A percentile compares a stretch with the other conserved stretches of the same genome.
phyloP scores from a whole-genome alignment of 1,284 basidiomycete species.

The Fereydounia khargensis region DNA sequence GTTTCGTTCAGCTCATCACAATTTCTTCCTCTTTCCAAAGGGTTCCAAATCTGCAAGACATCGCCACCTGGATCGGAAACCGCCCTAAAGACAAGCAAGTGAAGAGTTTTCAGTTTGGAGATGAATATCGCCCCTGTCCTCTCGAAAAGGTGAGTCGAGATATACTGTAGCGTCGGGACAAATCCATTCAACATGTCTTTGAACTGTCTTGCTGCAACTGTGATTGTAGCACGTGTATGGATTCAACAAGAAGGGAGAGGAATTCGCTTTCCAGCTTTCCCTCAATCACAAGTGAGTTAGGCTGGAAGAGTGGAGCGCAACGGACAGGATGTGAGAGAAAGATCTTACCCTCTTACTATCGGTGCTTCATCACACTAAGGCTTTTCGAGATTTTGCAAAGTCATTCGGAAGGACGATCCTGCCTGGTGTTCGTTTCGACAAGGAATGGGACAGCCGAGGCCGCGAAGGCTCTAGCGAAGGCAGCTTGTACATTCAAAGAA shows the following conservation, averaged over 20 bases:
- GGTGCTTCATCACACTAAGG: too few relatives aligned
- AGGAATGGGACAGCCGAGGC: conserved; percentile 64
- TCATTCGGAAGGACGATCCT: conserved; percentile 31
- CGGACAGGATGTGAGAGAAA: too few relatives aligned
- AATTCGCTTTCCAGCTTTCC: conserved; percentile 72
- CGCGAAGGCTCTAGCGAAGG: too few relatives aligned
- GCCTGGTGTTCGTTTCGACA: conserved; percentile 43
- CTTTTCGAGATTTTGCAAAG: conserved; percentile 62
- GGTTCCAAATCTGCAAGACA: conserved; percentile 85
- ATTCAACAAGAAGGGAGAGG: too few relatives aligned
- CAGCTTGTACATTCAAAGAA: too few relatives aligned
- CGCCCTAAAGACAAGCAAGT: conserved; percentile 4
- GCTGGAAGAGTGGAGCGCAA: too few relatives aligned
- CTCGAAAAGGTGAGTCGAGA: conserved; percentile 28
- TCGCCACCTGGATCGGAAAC: conserved; percentile 82
- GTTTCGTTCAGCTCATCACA: too few relatives aligned
- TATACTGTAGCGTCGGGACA: too few relatives aligned
- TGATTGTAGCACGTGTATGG: too few relatives aligned
- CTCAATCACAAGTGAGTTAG: conserved; percentile 69
- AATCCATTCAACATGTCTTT: too few relatives aligned
- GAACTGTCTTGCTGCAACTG: too few relatives aligned
- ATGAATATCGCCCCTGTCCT: conserved; percentile 42
- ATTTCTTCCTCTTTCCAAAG: background rate
- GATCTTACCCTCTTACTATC: too few relatives aligned
- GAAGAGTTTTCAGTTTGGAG: conserved; percentile 36